Evolutionary conservation across 306 rosid species (phyloP).

Genomic region (Sicyos edulis): DNA sequence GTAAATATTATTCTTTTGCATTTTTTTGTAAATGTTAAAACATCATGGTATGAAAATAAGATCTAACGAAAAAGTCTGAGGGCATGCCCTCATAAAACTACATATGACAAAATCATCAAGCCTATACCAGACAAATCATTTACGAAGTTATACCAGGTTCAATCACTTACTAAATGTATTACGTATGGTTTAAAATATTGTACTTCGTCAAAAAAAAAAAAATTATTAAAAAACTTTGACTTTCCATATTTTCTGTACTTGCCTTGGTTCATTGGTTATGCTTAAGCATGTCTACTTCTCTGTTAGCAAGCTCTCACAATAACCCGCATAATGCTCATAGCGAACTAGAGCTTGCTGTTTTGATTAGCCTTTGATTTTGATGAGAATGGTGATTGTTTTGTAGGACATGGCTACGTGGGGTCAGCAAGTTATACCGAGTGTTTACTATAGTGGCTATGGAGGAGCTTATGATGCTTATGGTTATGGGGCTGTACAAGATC

Average conservation of each 20-base stretch:
- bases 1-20: not conserved
- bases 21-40: not conserved
- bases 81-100: not conserved
- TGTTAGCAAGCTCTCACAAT: not conserved
- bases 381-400: slow-evolving; percentile 1
- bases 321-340: not conserved
- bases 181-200: not conserved
- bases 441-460: slow-evolving; percentile 68
- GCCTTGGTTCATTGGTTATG: not conserved
- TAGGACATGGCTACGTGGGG: slow-evolving; percentile 72
- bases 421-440: slow-evolving; percentile 66
- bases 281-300: too few relatives aligned
- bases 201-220: too few relatives aligned
- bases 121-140: not conserved
- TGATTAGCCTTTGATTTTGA: not conserved
- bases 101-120: not conserved
- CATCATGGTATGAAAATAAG: not conserved
- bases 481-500: slow-evolving; percentile 67
- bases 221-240: not conserved
- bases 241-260: not conserved
- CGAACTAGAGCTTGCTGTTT: not conserved
- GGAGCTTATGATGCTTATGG: slow-evolving; percentile 82
- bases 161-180: not conserved
- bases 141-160: not conserved
- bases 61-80: not conserved